phyloP scores from a whole-genome alignment of 768 basidiomycete genomes.

The Boletus subcaerulescens region DNA sequence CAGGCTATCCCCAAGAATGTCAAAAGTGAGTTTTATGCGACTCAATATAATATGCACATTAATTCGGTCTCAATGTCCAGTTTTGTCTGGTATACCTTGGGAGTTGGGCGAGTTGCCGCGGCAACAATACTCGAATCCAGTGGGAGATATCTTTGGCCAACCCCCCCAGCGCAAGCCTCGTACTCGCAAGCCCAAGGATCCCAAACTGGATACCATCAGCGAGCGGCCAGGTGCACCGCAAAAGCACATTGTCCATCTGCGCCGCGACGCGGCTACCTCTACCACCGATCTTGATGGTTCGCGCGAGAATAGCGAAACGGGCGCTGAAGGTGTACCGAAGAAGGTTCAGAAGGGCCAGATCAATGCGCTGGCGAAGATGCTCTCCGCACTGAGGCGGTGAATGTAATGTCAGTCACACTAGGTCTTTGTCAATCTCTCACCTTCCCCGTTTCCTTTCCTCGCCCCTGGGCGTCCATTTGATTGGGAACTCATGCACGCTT shows the following conservation, averaged over 20 bases:
- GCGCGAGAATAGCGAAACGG: slow-evolving; percentile 20
- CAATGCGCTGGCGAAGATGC: slow-evolving; percentile 87
- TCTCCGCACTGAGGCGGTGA: slow-evolving; percentile 72
- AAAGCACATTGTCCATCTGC: slow-evolving; percentile 47
- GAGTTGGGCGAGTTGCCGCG: slow-evolving; percentile 68
- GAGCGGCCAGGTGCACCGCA: slow-evolving; percentile 54
- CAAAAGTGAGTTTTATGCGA: slow-evolving; percentile 63
- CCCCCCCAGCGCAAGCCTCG: slow-evolving; percentile 61
- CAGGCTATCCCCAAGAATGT: slow-evolving; percentile 60
- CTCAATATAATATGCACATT: background rate
- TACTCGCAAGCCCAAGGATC: slow-evolving; percentile 64
- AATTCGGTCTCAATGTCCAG: slow-evolving; percentile 35
- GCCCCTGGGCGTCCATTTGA: slow-evolving; percentile 3
- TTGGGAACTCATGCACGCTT: slow-evolving; percentile 21
- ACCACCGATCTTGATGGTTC: slow-evolving; percentile 62
- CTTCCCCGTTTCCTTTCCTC: background rate
- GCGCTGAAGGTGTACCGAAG: slow-evolving; percentile 49
- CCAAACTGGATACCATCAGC: slow-evolving; percentile 68
- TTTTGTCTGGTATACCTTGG: slow-evolving; percentile 77
- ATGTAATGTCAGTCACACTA: slow-evolving; percentile 29
- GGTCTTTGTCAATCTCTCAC: slow-evolving; percentile 9
- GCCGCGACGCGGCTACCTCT: slow-evolving; percentile 67
- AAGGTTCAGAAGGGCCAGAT: slow-evolving; percentile 91
- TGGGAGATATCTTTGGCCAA: slow-evolving; percentile 57
- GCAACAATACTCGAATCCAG: slow-evolving; percentile 57